Base-by-base conservation (phyloP, 1,284 basidiomycete genomes). In the Ustilago curta region DNA sequence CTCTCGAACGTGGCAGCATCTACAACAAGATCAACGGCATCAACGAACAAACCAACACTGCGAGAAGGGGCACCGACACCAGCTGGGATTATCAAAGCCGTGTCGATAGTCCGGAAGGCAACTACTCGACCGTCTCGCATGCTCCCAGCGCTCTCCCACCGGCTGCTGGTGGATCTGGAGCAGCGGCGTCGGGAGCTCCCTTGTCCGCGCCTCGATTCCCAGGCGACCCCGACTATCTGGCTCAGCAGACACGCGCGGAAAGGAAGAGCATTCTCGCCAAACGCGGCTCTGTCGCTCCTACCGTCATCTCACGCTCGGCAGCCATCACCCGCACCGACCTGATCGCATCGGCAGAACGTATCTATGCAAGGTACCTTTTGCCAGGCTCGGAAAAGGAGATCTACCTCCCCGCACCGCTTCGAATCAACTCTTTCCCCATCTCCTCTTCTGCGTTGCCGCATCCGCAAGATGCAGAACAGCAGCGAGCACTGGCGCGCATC, bases 271-370 rank as follows among this genome's bases (percentile, higher is more conserved):
- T 74, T n/a, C 62, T 83, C 4, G 76, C 77, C 47, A 83, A 83
- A 45, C 68, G 81, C 37, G 78, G 76, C 37, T 73, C 70, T 1
- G 70, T 76, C 11, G 81, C 81, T 8, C 81, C 81, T 2, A 83
- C 81, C 16, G 78, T 82, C 63, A 95, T 97, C 84, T 91, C 92
- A 43, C 91, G 96, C 77, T 92, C 93, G 58, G 88, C 92, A 57
- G 93, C 95, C 18, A 97, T 99, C 85, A 91, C 91, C 25, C 92
- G 94, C 53, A 88, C 90, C 77, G 94, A 97, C 86, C 89, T 99
- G 75, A 90, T 97, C 76, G 92, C 91, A 18, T 93, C 92, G 40
- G 96, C 96, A 16, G 96, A 98, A 85, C 91, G 94, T 79, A 97
- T 99, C 82, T 98, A 92, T 87, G 91, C 92, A 80, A 90, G 94